Evolutionary conservation across 2,329 filamentous ascomycete genomes (phyloP), one percentile per base, ranked within the genome.

Genomic region (Aspergillus proliferans): DNA sequence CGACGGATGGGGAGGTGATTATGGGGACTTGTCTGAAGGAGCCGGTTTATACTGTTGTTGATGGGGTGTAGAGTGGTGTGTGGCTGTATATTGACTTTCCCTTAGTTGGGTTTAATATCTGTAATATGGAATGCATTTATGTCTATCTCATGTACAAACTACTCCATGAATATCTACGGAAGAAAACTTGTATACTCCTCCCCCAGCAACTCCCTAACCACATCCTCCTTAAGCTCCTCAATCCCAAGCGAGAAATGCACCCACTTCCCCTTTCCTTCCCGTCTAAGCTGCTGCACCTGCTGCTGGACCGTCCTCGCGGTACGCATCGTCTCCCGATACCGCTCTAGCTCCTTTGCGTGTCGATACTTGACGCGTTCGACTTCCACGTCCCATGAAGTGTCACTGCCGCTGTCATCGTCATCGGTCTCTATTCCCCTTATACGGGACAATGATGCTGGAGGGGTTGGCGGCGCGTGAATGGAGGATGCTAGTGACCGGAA

Each of bases 211-310:
- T 14, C 49, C 38, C 46, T 53, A 5, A 61, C 43, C 8, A 54
- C 43, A 50, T 51, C 50, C 12, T 53, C 46, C 10, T 58, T 52
- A 22, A 61, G 30, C 1, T 53, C 56, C 28, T 64, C 61, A 6
- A 60, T 33, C 3, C 63, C 64, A 51, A 64, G 58, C 3, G 62
- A 67, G 45, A 70, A 64, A 46, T 68, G 61, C 8, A 71, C 57
- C 69, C 71, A 73, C 52, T 67, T 72, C 14, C 68, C 69, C n/a
- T 58, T 58, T 3, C 52, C 60, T 15, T 62, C 56, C 44, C 53
- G 67, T 39, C 71, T 58, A 3, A 64, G 48, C 30, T 47, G 49
- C 42, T 61, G 59, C 28, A 74, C 56, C 24, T 63, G 57, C 33
- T 52, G 58, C 40, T 66, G 61, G 2, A 71, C 65, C 4, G 56